phyloP scores from a whole-genome alignment of 176 grass and related monocot genomes.

The Avena insularis region DNA sequence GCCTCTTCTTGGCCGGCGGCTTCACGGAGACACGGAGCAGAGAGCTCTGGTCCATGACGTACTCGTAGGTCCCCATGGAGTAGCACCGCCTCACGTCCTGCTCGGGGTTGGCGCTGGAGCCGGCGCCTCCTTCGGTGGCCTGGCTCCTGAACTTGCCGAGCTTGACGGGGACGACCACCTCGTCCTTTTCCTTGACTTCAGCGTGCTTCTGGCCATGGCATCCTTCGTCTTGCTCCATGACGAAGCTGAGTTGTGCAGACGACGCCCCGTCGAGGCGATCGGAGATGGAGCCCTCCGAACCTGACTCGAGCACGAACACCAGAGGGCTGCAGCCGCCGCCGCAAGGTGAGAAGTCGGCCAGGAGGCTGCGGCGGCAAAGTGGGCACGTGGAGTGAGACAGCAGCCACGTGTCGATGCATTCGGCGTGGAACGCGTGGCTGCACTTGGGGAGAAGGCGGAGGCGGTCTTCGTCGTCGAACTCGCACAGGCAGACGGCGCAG shows the following conservation, averaged over 20 bases:
- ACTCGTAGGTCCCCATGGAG: conserved; percentile 95
- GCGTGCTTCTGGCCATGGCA: conserved; percentile 34
- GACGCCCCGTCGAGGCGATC: conserved; percentile 53
- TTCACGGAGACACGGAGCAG: conserved; percentile 73
- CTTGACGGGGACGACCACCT: conserved; percentile 73
- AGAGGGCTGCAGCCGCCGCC: conserved; percentile 59
- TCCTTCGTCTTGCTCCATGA: conserved; percentile 48
- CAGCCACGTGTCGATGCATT: conserved; percentile 79
- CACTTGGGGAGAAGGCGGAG: conserved; percentile 60
- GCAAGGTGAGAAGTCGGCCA: conserved; percentile 56
- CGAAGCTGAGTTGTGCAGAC: conserved; percentile 39
- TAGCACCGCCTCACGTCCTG: conserved; percentile 85
- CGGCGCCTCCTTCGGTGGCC: conserved; percentile 40
- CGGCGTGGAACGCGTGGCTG: conserved; percentile 70
- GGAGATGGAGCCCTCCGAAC: conserved; percentile 65
- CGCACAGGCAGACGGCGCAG: conserved; percentile 64
- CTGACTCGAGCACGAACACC: conserved; percentile 78
- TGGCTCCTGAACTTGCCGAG: conserved; percentile 82
- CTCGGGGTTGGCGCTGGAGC: conserved; percentile 23
- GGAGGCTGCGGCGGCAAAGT: conserved; percentile 62
- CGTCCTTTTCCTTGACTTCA: conserved; percentile 50
- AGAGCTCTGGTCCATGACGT: conserved; percentile 80
- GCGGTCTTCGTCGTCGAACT: conserved; percentile 54
- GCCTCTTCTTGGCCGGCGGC: conserved; percentile 63
- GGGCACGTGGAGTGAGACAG: conserved; percentile 66